phyloP scores from a whole-genome alignment of 441 rosid species.

The Adansonia madagascariensis region DNA sequence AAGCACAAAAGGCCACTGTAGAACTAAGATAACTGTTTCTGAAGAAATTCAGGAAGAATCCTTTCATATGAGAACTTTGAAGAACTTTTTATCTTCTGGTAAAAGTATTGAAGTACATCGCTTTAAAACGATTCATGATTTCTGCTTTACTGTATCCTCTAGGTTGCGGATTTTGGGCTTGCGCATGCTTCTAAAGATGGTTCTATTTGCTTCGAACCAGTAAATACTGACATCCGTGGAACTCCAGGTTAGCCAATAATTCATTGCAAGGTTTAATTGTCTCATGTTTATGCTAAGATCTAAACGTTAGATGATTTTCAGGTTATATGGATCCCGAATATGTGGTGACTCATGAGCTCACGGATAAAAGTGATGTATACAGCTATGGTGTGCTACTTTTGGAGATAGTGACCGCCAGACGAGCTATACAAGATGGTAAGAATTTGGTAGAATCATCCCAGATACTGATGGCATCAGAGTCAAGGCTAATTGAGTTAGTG shows the following conservation, averaged over 20 bases:
- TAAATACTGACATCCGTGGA: constrained; percentile 83
- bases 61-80: background rate
- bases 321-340: constrained; percentile 98
- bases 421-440: constrained; percentile 77
- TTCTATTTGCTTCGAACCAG: constrained; percentile 84
- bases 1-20: background rate
- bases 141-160: constrained; percentile 33
- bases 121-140: constrained; percentile 13
- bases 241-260: constrained; percentile 79
- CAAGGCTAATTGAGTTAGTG: constrained; percentile 63
- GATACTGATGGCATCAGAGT: constrained; percentile 58
- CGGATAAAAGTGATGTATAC: constrained; percentile 89
- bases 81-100: background rate
- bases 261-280: constrained; percentile 1
- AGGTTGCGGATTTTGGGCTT: constrained; percentile 99
- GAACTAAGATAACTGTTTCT: background rate
- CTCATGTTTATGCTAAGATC: constrained; percentile 13
- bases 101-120: constrained; percentile 1
- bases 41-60: constrained; percentile 1
- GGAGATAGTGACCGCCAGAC: constrained; percentile 77
- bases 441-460: constrained; percentile 81
- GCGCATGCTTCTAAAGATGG: constrained; percentile 90
- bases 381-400: constrained; percentile 88
- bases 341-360: constrained; percentile 79
- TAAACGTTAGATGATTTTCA: constrained; percentile 40